Evolutionary conservation across 192 early-diverging fungal species (phyloP), one percentile per base, ranked within the genome.

Genomic region (Rhizophlyctis rosea): DNA sequence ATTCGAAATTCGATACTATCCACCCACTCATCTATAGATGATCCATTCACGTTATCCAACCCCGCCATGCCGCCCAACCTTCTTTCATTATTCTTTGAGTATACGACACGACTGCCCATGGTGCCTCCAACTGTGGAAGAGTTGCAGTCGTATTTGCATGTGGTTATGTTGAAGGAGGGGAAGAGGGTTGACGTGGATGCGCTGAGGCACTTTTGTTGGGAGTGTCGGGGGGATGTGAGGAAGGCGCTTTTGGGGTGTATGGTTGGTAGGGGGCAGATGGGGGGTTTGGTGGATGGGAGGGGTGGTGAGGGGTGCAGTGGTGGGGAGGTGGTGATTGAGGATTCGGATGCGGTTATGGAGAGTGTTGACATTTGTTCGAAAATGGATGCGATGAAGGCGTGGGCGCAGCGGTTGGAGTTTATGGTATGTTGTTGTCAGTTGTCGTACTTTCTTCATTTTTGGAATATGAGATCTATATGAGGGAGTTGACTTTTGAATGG

Each of bases 101-200:
- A 13, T 1, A 48, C 29, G 11, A 13, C 23, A 2, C n/a, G 18
- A 28, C 21, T 60, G 9, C 30, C 34, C 3, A 24, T 55, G 23
- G 23, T 7, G 11, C 23, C 23, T 24, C 50, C 50, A 36, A 54
- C 24, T 3, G 3, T 25, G 1, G 27, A 18, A 24, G 25, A 63
- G 30, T 24, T 63, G 35, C 32, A 31, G 23, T 63, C 50, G 29
- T 63, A 36, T 35, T 28, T 63, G 16, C 61, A 63, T 35, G 14
- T 63, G 2, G 25, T 25, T n/a, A 24, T 18, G 21, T 1, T 54
- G 34, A 48, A 24, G n/a, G 24, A 24, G 53, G 2, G 51, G 49
- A 23, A 30, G 11, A 13, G 48, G 61, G 61, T 28, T 36, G 59
- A 3, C 9, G 39, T 44, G 39, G 9, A 44, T 7, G 18, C 18